Conservation (phyloP, 2,329 filamentous ascomycete species). For the Xylariomycetidae sp. region DNA sequence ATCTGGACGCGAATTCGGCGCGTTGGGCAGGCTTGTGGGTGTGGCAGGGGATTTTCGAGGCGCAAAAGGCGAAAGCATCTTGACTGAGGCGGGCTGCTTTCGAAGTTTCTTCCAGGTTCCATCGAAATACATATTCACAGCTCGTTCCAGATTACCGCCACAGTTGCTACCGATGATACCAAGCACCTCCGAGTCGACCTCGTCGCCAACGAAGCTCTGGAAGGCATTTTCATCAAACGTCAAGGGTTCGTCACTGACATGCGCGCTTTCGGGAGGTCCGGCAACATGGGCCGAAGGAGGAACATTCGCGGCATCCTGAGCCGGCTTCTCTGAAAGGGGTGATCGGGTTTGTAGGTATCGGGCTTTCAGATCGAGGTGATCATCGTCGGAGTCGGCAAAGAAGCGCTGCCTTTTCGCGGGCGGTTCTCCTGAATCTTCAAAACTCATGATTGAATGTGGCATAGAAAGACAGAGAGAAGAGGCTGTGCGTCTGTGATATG, state of each 20-base stretch:
- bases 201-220: constrained; percentile 55
- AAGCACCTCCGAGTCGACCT: constrained; percentile 45
- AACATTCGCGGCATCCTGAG: constrained; percentile 14
- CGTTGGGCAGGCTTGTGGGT: constrained; percentile 9
- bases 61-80: constrained; percentile 9
- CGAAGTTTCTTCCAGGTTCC: constrained; percentile 57
- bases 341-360: constrained; percentile 10
- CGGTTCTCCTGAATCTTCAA: constrained; percentile 29
- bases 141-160: constrained; percentile 54
- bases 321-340: constrained; percentile 15
- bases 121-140: constrained; percentile 67
- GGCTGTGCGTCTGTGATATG: background rate
- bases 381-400: constrained; percentile 34
- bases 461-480: constrained; percentile 2
- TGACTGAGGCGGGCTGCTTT: constrained; percentile 22
- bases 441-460: constrained; percentile 37
- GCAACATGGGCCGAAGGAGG: background rate
- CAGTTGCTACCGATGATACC: constrained; percentile 49
- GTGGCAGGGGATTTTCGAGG: constrained; percentile 5
- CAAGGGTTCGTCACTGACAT: background rate
- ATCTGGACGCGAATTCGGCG: constrained; percentile 8
- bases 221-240: constrained; percentile 55
- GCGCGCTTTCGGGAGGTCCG: too few species aligned
- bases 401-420: constrained; percentile 34
- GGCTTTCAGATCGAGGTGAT: constrained; percentile 15